Evolutionary conservation across 129 eudicot genomes (phyloP), one percentile per base, ranked within the genome.

Genomic region (Calendula officinalis): DNA sequence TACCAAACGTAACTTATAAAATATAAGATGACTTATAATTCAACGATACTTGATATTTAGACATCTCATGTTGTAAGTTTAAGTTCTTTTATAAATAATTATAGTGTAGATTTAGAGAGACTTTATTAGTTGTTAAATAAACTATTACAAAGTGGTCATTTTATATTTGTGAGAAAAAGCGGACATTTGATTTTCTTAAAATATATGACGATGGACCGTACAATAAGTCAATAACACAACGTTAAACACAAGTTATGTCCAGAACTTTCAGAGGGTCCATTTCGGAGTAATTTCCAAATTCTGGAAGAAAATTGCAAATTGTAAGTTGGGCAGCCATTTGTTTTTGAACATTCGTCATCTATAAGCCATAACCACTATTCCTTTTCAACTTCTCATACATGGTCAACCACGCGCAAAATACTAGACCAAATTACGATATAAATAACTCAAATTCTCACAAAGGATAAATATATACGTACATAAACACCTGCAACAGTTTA

Each of bases 341-440:
- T 4, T 14, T 43, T 38, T 22, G 30, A 10, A 60, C 8, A 11
- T 4, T 42, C 3, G 40, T n/a, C 34, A 33, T 22, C 30, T 22
- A 22, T 22, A 22, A 22, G 30, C 30, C 30, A 22, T 22, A 22
- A 22, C 30, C 30, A 22, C 30, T 22, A 22, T 22, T 17, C 4
- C n/a, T 32, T 8, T 30, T 32, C 39, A 11, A 44, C 39, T 43
- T 44, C 0, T 60, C 38, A 44, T 5, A 22, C 9, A 22, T 36
- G 13, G 70, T 64, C 57, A 54, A 46, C 35, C 65, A 68, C 56
- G 65, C 63, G 65, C 65, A 68, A 68, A 64, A 49, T 0, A 36
- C 22, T 12, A 4, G 49, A 13, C 11, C 50, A 33, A 2, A 4
- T 9, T 1, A 16, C 45, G 0, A 33, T 64, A 64, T 64, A 48